phyloP scores from a whole-genome alignment of 495 filamentous ascomycete genomes.

The Hypoxylon crocopeplum region DNA sequence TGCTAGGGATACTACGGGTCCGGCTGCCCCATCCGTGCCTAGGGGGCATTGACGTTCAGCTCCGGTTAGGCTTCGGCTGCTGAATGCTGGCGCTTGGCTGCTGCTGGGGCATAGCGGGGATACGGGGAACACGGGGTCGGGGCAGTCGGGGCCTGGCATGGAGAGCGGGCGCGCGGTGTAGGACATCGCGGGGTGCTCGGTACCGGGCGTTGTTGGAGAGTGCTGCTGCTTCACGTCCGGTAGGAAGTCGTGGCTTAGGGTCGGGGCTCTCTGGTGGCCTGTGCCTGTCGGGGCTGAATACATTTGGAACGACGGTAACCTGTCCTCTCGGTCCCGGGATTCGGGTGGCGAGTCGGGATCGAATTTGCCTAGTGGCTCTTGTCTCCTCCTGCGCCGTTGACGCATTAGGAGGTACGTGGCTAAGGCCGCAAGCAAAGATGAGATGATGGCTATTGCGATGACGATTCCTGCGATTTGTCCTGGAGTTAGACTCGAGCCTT shows the following conservation, averaged over 20 bases:
- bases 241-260: neutral
- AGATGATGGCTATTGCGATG: conserved; percentile 24
- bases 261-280: neutral
- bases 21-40: neutral
- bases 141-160: conserved; percentile 12
- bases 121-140: conserved; percentile 18
- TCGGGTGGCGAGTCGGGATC: conserved; percentile 1
- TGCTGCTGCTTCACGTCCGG: neutral
- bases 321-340: neutral
- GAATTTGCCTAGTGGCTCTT: conserved; percentile 3
- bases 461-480: conserved; percentile 35
- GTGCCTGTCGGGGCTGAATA: neutral
- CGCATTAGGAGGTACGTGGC: conserved; percentile 35
- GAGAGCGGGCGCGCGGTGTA: conserved; percentile 13
- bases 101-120: conserved; percentile 11
- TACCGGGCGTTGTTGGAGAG: too few relatives aligned
- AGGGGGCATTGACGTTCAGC: neutral
- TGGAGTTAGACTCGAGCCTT: conserved; percentile 21
- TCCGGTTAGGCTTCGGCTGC: neutral
- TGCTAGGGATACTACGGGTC: neutral
- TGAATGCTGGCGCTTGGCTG: neutral
- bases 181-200: conserved; percentile 19
- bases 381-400: conserved; percentile 3
- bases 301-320: conserved; percentile 7
- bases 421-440: conserved; percentile 27